Base-by-base conservation (phyloP, 257 asterid genomes). In the Osmanthus fragrans region DNA sequence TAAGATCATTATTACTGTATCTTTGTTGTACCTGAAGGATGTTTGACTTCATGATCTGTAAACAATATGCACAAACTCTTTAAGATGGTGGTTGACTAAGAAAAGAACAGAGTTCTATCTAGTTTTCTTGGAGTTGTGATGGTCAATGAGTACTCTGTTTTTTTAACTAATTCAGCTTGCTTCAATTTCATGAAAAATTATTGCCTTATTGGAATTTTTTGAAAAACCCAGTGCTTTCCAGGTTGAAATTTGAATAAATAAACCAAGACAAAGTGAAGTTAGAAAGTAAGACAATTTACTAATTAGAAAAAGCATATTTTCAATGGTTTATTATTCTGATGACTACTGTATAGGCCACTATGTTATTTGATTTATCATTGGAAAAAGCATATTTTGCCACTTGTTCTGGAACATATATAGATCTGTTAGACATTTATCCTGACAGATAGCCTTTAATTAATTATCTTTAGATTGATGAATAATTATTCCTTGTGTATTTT, bases 381-480 rank as follows among this genome's bases (percentile, higher is more conserved):
- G 45, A 39, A 8, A 39, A 39, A 39, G 11, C 45, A 39, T 9
- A 39, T 39, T 39, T 34, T 39, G 13, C 45, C 13, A 9, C 45
- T 39, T 51, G 10, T 18, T 51, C 63, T 51, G 25, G 23, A 51
- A 51, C 18, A 21, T 19, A 51, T 18, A 19, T 15, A 51, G 23
- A 18, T 18, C 25, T 15, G 23, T 51, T 51, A 51, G 19, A 51
- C 63, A 15, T 69, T 69, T n/a, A 34, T 69, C 4, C 58, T 23
- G 19, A 21, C 74, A 12, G 58, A 25, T 36, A 39, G 36, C 60
- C 51, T 69, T 7, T 4, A 66, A 3, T 56, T 80, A 29, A 1
- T 18, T 32, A 69, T 75, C 69, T 32, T 49, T 72, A 40, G 13
- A 81, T 77, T 74, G 69, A 74, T 71, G 39, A 51, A 45, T 25